phyloP scores from a whole-genome alignment of 352 stramenopile species.

The Phytophthora ohioensis region DNA sequence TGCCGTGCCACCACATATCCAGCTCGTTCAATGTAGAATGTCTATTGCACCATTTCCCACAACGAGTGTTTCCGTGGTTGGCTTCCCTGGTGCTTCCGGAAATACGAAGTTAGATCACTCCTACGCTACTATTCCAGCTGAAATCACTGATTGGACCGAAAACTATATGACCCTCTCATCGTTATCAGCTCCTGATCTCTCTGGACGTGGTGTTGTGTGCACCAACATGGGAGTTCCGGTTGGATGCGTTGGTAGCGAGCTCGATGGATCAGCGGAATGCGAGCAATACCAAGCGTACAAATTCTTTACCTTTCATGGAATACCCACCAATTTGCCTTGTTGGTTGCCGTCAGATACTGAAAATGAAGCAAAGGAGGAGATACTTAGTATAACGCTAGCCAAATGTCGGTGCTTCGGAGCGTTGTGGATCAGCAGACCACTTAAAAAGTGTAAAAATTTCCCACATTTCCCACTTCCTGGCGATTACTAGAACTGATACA shows the following conservation, averaged over 20 bases:
- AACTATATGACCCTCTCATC: too few relatives aligned
- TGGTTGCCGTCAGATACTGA: constrained; percentile 26
- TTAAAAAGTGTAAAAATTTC: too few relatives aligned
- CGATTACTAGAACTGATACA: too few relatives aligned
- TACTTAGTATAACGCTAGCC: neutral
- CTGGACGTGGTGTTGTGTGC: constrained; percentile 41
- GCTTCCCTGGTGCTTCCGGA: constrained; percentile 36
- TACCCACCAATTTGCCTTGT: constrained; percentile 41
- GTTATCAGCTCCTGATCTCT: constrained; percentile 30
- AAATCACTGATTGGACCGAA: too few relatives aligned
- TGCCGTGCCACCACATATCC: constrained; percentile 25
- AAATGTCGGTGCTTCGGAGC: too few relatives aligned
- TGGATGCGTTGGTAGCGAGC: constrained; percentile 46
- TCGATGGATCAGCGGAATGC: constrained; percentile 36
- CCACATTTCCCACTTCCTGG: too few relatives aligned
- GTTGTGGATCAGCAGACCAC: too few relatives aligned
- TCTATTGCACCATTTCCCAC: constrained; percentile 18
- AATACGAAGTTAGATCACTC: constrained; percentile 4
- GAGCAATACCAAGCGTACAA: constrained; percentile 49
- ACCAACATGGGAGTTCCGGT: constrained; percentile 42
- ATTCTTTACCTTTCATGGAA: constrained; percentile 38
- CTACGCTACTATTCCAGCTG: too few relatives aligned
- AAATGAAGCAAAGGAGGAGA: constrained; percentile 34
- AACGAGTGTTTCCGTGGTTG: constrained; percentile 32
- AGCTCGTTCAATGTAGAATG: constrained; percentile 27